phyloP scores from a whole-genome alignment of 2,329 filamentous ascomycete species.

The Lachnellula arida region DNA sequence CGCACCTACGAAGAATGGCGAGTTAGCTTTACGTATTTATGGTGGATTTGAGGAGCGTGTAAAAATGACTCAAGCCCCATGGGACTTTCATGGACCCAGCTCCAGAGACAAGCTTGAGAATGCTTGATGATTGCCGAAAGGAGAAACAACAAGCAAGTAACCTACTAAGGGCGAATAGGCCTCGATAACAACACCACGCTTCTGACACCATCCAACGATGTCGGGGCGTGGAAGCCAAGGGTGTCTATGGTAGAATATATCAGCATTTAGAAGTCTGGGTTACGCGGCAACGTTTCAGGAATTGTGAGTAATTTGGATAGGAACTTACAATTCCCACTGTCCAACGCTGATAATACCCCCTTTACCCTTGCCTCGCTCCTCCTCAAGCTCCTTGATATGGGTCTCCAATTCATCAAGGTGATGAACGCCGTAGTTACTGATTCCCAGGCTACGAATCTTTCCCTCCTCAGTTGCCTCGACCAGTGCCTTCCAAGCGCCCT shows the following conservation, averaged over 20 bases:
- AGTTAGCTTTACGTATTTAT: too few relatives aligned
- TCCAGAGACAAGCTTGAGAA: too few relatives aligned
- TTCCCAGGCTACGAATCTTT: slow-evolving; percentile 56
- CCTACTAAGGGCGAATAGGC: slow-evolving; percentile 53
- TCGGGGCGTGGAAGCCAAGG: slow-evolving; percentile 80
- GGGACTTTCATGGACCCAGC: too few relatives aligned
- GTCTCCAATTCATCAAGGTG: slow-evolving; percentile 57
- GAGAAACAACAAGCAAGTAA: too few relatives aligned
- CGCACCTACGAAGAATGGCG: slow-evolving; percentile 32
- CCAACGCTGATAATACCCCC: slow-evolving; percentile 75
- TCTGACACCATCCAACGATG: slow-evolving; percentile 70
- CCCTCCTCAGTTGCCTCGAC: slow-evolving; percentile 60
- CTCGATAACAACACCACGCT: slow-evolving; percentile 58
- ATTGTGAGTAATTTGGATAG: neutral
- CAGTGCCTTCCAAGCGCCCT: slow-evolving; percentile 57
- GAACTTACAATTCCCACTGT: slow-evolving; percentile 66
- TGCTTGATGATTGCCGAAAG: too few relatives aligned
- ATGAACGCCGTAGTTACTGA: slow-evolving; percentile 62
- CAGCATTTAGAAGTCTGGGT: neutral
- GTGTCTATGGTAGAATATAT: slow-evolving; percentile 41
- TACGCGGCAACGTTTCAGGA: neutral
- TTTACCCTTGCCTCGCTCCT: slow-evolving; percentile 55
- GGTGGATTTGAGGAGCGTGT: too few relatives aligned
- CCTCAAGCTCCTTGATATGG: slow-evolving; percentile 57
- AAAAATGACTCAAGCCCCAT: too few relatives aligned